Evolutionary conservation across 2,329 filamentous ascomycete species (phyloP), one percentile per base, ranked within the genome.

Genomic region (Phialophora verrucosa): DNA sequence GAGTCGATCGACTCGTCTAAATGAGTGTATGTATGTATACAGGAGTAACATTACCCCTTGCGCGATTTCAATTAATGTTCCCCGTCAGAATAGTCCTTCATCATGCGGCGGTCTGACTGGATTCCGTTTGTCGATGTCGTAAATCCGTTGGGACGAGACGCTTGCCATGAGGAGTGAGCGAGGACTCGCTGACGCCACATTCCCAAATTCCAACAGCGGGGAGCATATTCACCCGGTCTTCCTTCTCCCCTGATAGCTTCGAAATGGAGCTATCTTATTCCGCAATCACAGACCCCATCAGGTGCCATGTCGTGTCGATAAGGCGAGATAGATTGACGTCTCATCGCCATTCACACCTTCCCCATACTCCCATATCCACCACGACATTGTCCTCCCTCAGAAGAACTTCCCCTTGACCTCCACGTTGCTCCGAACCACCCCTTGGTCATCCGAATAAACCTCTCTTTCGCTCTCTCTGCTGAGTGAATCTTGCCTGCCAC

Each of bases 391-490:
- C 20, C 23, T 27, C 14, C 50, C 27, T 61, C 31, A 73, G 62
- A 73, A 72, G 70, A 73, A 73, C 67, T 73, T 73, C 4, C 71
- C 71, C 62, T 70, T 70, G 47, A 71, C 55, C 14, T 67, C 54
- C 31, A 69, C 64, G 12, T 63, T 56, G 51, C 65, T 72, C 25
- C 71, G 66, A 57, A 72, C 70, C 31, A 73, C 71, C 3, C 71
- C 70, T 7, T 71, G 66, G 10, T 58, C 61, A 23, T 72, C 70
- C 2, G 38, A 51, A 32, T 65, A 66, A 11, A 68, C 58, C 47
- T 66, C 66, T 35, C 62, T 62, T 49, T 69, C 64, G 3, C 55
- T 62, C n/a, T 29, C 67, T 29, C 47, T 44, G 23, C 53, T 59
- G 11, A 31, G 17, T 23, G 35, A 51, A 32, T 31, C 20, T 27